Conservation (phyloP, 2,329 filamentous ascomycete genomes). For the Colletotrichum eremochloae region DNA sequence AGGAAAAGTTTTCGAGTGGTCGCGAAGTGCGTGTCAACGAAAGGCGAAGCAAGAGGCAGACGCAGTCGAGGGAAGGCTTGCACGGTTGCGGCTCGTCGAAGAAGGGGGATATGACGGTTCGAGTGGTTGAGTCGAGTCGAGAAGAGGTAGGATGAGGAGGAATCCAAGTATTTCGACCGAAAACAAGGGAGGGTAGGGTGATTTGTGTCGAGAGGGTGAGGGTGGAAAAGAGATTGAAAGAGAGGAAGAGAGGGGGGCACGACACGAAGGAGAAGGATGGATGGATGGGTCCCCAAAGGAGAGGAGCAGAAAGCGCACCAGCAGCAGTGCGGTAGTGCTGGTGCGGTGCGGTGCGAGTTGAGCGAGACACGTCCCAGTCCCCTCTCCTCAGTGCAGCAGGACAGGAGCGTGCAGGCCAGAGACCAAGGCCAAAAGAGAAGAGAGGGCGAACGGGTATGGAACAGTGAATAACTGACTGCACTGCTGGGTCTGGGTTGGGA, state of each 20-base stretch:
- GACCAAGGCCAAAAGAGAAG: constrained; percentile 32
- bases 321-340: constrained; percentile 28
- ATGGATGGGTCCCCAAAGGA: constrained; percentile 36
- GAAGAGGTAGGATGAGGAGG: constrained; percentile 30
- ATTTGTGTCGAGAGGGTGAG: constrained; percentile 34
- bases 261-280: constrained; percentile 41
- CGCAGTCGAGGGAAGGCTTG: constrained; percentile 45
- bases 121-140: constrained; percentile 41
- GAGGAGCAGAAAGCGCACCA: constrained; percentile 23
- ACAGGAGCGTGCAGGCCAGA: constrained; percentile 39
- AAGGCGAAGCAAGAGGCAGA: constrained; percentile 41
- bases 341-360: constrained; percentile 34
- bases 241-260: constrained; percentile 43
- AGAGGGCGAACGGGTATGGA: constrained; percentile 27
- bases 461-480: constrained; percentile 33
- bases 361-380: constrained; percentile 38
- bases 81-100: constrained; percentile 49
- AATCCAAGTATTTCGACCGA: constrained; percentile 35
- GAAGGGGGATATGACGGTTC: constrained; percentile 47
- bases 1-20: constrained; percentile 42
- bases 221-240: constrained; percentile 43
- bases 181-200: constrained; percentile 38
- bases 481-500: constrained; percentile 25
- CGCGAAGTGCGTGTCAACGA: constrained; percentile 43
- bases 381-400: background rate